Evolutionary conservation across 768 basidiomycete genomes (phyloP), one percentile per base, ranked within the genome.

Genomic region (Mycena leptocephala): DNA sequence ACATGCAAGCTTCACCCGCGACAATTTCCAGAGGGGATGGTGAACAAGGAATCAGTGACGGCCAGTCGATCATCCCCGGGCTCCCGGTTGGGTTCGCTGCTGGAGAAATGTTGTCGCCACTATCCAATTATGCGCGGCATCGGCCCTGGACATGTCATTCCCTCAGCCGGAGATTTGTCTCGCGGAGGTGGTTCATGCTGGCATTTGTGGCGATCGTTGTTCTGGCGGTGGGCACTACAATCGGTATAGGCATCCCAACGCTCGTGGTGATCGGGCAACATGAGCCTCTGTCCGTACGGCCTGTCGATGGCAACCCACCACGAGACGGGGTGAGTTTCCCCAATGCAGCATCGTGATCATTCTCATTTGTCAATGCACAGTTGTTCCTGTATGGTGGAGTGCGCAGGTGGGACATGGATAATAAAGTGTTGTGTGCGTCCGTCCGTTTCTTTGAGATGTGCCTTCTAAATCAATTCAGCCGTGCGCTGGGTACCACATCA

Each of bases 361-460:
- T 58, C 55, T 30, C 55, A 58, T 58, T 58, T 58, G 55, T 58
- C 55, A 58, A 58, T 58, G 30, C 55, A 30, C 55, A 58, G 55
- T 58, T 58, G 55, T 32, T 58, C 55, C 55, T 58, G 55, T 58
- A 58, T 58, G 55, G 55, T 58, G 55, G 55, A 58, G 55, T 58
- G 28, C 55, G 55, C 55, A 18, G 8, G 28, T 58, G 55, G 55
- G 55, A 58, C 30, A 58, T 58, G 55, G 55, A 58, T 58, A 58
- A 32, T 58, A 58, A 58, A 58, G 55, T 58, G 28, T 58, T 58
- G 30, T 58, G 55, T 58, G 55, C 55, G 55, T 58, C 55, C 55
- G 55, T 58, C 55, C 55, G 55, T 58, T 58, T 58, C 55, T 32
- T 58, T 58, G 55, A 30, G 55, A 58, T 58, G 55, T 58, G 30